These are phyloP conservation scores for Colletotrichum sp. DNA, from an alignment of 2,329 filamentous ascomycete genomes.

Conservation along the genomic window DNA sequence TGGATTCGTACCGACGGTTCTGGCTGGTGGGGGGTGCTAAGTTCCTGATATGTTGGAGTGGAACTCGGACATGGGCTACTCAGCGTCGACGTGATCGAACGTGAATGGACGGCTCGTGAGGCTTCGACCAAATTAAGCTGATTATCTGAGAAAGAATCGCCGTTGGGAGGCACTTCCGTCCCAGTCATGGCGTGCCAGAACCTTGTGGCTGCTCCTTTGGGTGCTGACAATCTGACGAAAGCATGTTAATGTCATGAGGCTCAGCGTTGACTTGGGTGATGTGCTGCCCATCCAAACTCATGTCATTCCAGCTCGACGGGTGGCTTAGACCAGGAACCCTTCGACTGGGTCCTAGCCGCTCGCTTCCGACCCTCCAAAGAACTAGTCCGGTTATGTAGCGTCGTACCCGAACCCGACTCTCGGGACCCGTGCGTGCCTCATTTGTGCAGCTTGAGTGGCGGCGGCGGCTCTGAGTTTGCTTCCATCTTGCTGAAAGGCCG, in stretches of 20 bases:
- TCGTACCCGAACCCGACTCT: slow-evolving; percentile 14
- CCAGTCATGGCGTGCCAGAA: neutral
- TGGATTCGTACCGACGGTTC: neutral
- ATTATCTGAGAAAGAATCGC: neutral
- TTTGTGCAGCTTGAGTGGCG: neutral
- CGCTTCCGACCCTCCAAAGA: neutral
- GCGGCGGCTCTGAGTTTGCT: neutral
- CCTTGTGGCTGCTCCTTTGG: neutral
- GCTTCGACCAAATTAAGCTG: neutral
- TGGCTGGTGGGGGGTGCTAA: neutral
- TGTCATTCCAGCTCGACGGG: neutral
- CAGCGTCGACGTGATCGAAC: neutral
- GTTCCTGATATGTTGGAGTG: neutral
- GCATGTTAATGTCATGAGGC: neutral
- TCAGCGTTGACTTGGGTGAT: neutral
- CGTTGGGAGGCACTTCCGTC: neutral
- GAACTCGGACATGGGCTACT: neutral
- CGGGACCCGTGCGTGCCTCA: slow-evolving; percentile 6
- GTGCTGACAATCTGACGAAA: neutral
- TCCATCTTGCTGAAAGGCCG: neutral
- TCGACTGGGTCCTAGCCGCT: neutral
- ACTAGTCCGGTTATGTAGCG: neutral
- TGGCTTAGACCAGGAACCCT: neutral
- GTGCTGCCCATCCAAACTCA: neutral
- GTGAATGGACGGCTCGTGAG: neutral